A percentile compares a stretch with the other conserved stretches of the same genome.
phyloP scores from a whole-genome alignment of 495 filamentous ascomycete species.

The Trichoderma virens region DNA sequence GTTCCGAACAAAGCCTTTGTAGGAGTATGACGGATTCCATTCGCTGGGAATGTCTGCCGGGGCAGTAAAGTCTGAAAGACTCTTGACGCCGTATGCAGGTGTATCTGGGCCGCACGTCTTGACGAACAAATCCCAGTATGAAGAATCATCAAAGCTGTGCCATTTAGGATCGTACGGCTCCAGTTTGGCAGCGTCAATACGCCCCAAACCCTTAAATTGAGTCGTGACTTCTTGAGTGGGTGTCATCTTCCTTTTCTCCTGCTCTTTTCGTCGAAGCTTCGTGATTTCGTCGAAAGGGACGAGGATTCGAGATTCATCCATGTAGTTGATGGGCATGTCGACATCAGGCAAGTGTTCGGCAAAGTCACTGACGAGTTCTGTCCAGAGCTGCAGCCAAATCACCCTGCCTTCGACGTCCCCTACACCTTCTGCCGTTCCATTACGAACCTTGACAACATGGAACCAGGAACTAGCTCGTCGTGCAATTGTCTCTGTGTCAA shows the following conservation, averaged over 20 bases:
- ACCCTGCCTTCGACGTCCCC: constrained; percentile 25
- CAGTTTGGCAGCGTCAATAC: constrained; percentile 21
- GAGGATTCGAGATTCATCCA: constrained; percentile 57
- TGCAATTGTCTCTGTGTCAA: constrained; percentile 44
- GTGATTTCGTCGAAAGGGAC: constrained; percentile 54
- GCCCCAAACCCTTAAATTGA: constrained; percentile 21
- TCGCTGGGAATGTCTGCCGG: constrained; percentile 28
- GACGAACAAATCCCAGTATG: constrained; percentile 33
- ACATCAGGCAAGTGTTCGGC: constrained; percentile 53
- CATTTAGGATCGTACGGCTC: constrained; percentile 24
- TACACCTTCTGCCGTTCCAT: constrained; percentile 41
- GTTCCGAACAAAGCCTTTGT: constrained; percentile 53
- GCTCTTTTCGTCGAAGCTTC: constrained; percentile 40
- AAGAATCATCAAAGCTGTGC: constrained; percentile 14
- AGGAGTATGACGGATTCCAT: constrained; percentile 26
- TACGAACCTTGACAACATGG: constrained; percentile 42
- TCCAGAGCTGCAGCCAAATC: constrained; percentile 48
- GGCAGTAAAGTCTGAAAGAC: constrained; percentile 28
- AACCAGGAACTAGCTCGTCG: constrained; percentile 34
- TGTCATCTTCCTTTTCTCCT: constrained; percentile 30
- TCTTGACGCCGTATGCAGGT: constrained; percentile 39
- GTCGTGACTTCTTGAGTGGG: constrained; percentile 20
- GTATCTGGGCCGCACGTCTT: constrained; percentile 48
- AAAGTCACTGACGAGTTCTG: constrained; percentile 42
- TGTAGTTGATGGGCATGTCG: constrained; percentile 55